These are phyloP conservation scores for Mallotus nudiflorus DNA, from an alignment of 345 rosid genomes.

Conservation along the genomic window DNA sequence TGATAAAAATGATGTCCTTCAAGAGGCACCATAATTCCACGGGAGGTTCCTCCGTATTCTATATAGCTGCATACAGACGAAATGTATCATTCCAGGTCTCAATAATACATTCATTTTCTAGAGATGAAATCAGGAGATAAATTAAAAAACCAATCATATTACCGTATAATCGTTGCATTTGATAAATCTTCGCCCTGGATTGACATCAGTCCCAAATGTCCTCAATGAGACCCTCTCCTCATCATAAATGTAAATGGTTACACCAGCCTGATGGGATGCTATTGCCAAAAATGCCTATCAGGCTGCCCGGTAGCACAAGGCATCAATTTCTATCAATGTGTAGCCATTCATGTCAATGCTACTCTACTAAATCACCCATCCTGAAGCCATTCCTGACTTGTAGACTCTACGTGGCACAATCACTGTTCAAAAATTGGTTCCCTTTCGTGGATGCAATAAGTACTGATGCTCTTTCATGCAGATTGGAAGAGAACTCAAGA, in stretches of 20 bases:
- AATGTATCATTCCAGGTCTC: not conserved
- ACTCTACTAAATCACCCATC: constrained; percentile 54
- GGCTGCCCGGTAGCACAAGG: constrained; percentile 58
- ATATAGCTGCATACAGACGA: not conserved
- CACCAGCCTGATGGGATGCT: not conserved
- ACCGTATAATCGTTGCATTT: not conserved
- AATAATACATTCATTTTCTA: not conserved
- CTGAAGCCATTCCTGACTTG: constrained; percentile 31
- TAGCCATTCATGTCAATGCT: constrained; percentile 52
- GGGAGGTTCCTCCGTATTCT: not conserved
- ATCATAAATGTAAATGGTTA: not conserved
- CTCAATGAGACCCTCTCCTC: not conserved
- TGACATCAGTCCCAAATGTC: not conserved
- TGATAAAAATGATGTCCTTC: too few relatives aligned
- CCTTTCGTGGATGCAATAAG: constrained; percentile 44
- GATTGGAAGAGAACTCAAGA: constrained; percentile 56
- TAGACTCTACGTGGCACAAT: constrained; percentile 34
- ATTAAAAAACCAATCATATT: not conserved
- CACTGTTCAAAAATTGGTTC: constrained; percentile 30
- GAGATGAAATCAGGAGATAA: not conserved
- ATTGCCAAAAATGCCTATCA: too few relatives aligned
- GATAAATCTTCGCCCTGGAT: not conserved
- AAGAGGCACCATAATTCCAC: not conserved
- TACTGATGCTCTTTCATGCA: constrained; percentile 32
- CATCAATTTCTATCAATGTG: constrained; percentile 57